These are phyloP conservation scores for Kwoniella botswanensis DNA, from an alignment of 768 basidiomycete genomes.

Conservation along the genomic window DNA sequence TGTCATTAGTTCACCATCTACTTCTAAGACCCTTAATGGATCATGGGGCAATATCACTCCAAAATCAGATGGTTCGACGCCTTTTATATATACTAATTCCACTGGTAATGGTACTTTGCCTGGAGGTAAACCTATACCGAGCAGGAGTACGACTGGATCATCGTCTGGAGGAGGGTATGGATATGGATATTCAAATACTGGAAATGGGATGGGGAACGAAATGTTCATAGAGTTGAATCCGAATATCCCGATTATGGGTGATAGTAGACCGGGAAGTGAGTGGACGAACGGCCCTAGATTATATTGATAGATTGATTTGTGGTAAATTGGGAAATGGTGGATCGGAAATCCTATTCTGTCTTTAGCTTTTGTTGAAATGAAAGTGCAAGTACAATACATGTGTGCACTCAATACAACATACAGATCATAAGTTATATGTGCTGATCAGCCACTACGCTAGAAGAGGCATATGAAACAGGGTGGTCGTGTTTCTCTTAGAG, in stretches of 20 bases:
- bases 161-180: slow-evolving; percentile 2
- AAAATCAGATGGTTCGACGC: not conserved
- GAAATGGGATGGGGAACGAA: not conserved
- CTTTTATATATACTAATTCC: not conserved
- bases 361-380: no score
- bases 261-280: slow-evolving; percentile 29
- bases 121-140: not conserved
- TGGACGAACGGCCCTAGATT: slow-evolving; percentile 6
- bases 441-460: no score
- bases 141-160: not conserved
- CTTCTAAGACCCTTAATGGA: slow-evolving; percentile 4
- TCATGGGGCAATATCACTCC: not conserved
- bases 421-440: no score
- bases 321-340: no score
- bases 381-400: no score
- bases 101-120: not conserved
- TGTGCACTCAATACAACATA: no score
- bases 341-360: no score
- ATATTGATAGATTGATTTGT: not conserved
- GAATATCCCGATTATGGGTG: slow-evolving; percentile 42
- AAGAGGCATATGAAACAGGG: no score
- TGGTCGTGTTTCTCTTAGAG: no score
- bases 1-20: not conserved
- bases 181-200: not conserved
- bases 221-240: slow-evolving; percentile 46